These are phyloP conservation scores for Diaporthe sp. DNA, from an alignment of 2,329 filamentous ascomycete genomes.

Conservation along the genomic window DNA sequence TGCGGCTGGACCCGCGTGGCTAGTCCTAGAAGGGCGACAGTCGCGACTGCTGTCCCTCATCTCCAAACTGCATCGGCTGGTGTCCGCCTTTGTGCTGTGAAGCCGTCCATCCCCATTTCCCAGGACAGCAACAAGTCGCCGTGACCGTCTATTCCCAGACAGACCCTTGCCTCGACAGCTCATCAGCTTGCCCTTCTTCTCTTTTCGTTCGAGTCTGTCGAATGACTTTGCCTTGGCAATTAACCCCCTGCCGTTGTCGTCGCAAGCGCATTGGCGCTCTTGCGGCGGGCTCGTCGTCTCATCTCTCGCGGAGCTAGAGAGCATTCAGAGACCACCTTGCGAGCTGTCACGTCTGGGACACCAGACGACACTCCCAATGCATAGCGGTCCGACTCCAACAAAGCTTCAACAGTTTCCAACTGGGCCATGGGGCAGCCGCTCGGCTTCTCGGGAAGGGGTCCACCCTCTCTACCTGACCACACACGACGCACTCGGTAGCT, in stretches of 20 bases:
- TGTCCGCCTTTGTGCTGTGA: slow-evolving; percentile 7
- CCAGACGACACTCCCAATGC: slow-evolving; percentile 16
- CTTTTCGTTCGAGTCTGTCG: slow-evolving; percentile 6
- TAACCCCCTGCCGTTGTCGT: not conserved
- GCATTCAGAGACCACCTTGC: slow-evolving; percentile 22
- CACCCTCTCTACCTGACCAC: not conserved
- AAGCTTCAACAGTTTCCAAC: slow-evolving; percentile 24
- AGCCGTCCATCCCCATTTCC: slow-evolving; percentile 15
- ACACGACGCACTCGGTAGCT: not conserved
- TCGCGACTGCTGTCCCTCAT: slow-evolving; percentile 5
- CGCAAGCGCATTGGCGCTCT: slow-evolving; percentile 20
- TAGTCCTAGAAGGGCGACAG: slow-evolving; percentile 23
- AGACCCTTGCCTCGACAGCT: slow-evolving; percentile 8
- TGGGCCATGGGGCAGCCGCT: not conserved
- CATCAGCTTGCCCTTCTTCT: not conserved
- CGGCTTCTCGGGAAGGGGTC: slow-evolving; percentile 21
- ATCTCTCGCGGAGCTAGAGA: slow-evolving; percentile 25
- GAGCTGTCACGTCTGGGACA: slow-evolving; percentile 23
- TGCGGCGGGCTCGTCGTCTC: slow-evolving; percentile 9
- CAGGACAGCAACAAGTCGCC: slow-evolving; percentile 6
- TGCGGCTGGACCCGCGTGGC: slow-evolving; percentile 25
- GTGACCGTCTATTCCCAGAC: not conserved
- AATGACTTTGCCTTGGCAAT: slow-evolving; percentile 1
- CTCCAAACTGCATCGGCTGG: not conserved
- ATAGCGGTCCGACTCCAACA: not conserved